Conservation (phyloP, 2,329 filamentous ascomycete species). For the Colletotrichum sp. region DNA sequence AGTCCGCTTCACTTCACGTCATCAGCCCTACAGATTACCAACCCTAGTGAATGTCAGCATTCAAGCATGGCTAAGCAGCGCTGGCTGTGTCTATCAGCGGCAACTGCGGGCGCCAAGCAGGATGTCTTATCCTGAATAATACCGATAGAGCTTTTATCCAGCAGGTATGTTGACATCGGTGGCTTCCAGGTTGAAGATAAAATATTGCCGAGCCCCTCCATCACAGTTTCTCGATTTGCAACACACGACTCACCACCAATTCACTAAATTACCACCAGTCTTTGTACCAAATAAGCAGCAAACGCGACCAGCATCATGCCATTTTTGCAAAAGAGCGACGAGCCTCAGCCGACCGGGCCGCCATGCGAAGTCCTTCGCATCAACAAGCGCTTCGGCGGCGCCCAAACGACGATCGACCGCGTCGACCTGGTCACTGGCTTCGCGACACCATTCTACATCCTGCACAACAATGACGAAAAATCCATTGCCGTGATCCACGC, state of each 20-base stretch:
- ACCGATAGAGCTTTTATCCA: not conserved
- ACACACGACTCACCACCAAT: not conserved
- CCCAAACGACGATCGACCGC: slow-evolving; percentile 14
- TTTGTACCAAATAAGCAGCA: fast-evolving
- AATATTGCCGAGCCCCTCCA: not conserved
- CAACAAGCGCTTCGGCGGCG: slow-evolving; percentile 21
- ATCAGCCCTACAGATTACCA: not conserved
- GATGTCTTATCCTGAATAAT: not conserved
- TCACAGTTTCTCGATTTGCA: not conserved
- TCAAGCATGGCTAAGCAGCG: not conserved
- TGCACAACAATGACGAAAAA: slow-evolving; percentile 1
- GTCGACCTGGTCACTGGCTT: not conserved
- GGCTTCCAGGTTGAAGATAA: not conserved
- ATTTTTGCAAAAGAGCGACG: not conserved
- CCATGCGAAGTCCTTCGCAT: not conserved
- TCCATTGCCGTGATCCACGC: not conserved
- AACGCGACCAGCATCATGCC: not conserved
- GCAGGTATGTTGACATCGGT: not conserved
- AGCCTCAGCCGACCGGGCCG: not conserved
- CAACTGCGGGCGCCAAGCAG: not conserved
- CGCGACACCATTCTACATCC: slow-evolving; percentile 2
- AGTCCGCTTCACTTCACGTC: not conserved
- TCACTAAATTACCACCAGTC: not conserved
- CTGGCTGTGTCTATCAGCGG: not conserved
- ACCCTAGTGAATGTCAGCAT: not conserved